Percentiles rank a stretch among this genome's conserved stretches.
phyloP scores from a whole-genome alignment of 495 filamentous ascomycete species.

The Xylaria flabelliformis region DNA sequence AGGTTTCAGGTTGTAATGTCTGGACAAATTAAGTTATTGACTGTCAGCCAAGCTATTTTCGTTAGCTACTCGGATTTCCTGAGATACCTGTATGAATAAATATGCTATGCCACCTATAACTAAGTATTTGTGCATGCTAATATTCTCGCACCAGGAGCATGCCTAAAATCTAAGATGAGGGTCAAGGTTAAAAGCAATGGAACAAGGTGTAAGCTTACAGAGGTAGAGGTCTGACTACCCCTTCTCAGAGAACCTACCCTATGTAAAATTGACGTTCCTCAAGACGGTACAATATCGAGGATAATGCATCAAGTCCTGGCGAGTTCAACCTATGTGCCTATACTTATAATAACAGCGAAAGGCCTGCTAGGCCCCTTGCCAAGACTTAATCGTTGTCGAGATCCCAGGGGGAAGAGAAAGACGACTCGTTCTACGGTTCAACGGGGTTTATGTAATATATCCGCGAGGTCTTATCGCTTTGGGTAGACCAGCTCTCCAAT shows the following conservation, averaged over 20 bases:
- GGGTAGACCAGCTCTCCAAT: neutral
- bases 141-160: neutral
- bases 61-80: neutral
- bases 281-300: neutral
- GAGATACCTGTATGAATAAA: neutral
- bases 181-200: neutral
- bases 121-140: neutral
- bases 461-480: neutral
- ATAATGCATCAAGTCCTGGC: neutral
- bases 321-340: neutral
- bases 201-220: constrained; percentile 1
- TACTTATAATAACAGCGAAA: constrained; percentile 1
- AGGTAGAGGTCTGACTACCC: neutral
- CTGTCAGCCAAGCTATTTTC: neutral
- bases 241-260: neutral
- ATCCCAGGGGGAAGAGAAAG: neutral
- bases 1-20: neutral
- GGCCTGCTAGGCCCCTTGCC: neutral
- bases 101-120: neutral
- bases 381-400: neutral
- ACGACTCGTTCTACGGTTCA: neutral
- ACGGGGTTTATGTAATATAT: constrained; percentile 7
- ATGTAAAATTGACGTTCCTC: neutral
- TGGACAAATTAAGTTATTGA: neutral
- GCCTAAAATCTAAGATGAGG: neutral